A percentile compares a stretch with the other conserved stretches of the same genome.
These are phyloP conservation scores for Abrus precatorius DNA, from an alignment of 306 rosid species.

Conservation along the genomic window DNA sequence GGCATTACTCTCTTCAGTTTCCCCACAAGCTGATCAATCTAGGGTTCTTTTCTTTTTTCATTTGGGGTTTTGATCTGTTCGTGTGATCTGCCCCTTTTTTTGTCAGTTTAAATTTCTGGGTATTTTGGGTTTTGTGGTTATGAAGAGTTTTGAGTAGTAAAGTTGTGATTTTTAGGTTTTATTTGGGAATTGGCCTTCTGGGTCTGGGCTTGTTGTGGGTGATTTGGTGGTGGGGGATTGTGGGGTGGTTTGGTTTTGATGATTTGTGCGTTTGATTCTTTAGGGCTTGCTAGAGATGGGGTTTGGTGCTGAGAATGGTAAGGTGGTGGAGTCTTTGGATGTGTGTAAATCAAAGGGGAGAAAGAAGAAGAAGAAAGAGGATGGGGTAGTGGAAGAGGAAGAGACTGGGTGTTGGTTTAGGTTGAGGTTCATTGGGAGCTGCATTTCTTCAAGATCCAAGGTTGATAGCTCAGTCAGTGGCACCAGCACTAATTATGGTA, in stretches of 20 bases:
- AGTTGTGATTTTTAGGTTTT: conserved; percentile 44
- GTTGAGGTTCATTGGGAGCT: conserved; percentile 80
- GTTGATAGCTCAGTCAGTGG: conserved; percentile 93
- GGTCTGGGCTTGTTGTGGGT: conserved; percentile 43
- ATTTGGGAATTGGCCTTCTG: conserved; percentile 33
- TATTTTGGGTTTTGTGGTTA: not conserved
- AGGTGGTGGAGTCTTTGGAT: conserved; percentile 78
- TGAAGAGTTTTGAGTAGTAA: conserved; percentile 37
- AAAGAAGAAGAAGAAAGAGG: conserved; percentile 76
- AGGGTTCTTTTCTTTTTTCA: conserved; percentile 32
- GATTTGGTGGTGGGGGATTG: conserved; percentile 43
- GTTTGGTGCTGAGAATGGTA: conserved; percentile 72
- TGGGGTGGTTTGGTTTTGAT: conserved; percentile 54
- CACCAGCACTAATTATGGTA: conserved; percentile 82
- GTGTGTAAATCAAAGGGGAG: conserved; percentile 69
- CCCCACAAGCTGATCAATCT: conserved; percentile 51
- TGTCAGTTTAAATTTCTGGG: conserved; percentile 21
- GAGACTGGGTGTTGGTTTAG: conserved; percentile 85
- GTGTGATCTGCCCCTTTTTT: conserved; percentile 41
- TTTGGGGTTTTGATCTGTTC: conserved; percentile 56
- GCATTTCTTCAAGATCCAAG: conserved; percentile 99
- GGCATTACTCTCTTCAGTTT: conserved; percentile 39
- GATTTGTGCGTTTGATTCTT: conserved; percentile 57
- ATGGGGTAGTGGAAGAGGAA: conserved; percentile 62
- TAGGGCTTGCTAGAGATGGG: conserved; percentile 73